Conservation (phyloP, 192 early-diverging fungal genomes). For the Backusella sp. region DNA sequence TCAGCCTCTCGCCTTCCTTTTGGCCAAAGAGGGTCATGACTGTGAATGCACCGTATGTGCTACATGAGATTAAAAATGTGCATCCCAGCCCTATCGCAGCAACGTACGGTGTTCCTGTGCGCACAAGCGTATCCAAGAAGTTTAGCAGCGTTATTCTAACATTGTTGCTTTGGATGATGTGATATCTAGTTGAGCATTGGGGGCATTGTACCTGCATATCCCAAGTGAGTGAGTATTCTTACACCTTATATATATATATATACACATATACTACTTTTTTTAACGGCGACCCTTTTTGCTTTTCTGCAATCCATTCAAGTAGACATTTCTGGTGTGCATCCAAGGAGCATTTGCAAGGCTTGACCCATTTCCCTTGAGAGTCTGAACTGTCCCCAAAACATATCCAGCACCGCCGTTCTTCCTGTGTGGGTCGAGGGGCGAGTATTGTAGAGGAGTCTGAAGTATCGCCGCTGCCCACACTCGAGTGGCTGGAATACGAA, state of each 20-base stretch:
- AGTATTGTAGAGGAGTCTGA: conserved; percentile 1
- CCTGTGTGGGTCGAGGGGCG: neutral
- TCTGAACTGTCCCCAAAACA: conserved; percentile 69
- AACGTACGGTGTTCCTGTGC: conserved; percentile 62
- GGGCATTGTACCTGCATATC: conserved; percentile 62
- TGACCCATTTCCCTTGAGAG: conserved; percentile 64
- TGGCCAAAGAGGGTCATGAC: conserved; percentile 69
- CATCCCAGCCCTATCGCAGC: conserved; percentile 59
- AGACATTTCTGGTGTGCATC: conserved; percentile 76
- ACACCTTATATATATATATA: neutral
- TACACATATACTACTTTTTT: conserved; percentile 35
- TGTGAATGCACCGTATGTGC: conserved; percentile 71
- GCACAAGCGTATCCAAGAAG: conserved; percentile 51
- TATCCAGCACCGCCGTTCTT: conserved; percentile 59
- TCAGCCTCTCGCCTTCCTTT: conserved; percentile 54
- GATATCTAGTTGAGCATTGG: conserved; percentile 66
- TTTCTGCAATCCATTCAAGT: conserved; percentile 74
- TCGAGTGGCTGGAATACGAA: neutral
- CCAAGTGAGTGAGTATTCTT: neutral
- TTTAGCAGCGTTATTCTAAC: conserved; percentile 49
- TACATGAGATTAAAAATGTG: conserved; percentile 59
- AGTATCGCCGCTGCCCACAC: neutral
- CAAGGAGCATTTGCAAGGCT: conserved; percentile 71
- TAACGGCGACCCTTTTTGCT: conserved; percentile 50
- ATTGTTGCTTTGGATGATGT: conserved; percentile 56